These are phyloP conservation scores for Lasiosphaeria hispida DNA, from an alignment of 495 filamentous ascomycete genomes.

Conservation along the genomic window DNA sequence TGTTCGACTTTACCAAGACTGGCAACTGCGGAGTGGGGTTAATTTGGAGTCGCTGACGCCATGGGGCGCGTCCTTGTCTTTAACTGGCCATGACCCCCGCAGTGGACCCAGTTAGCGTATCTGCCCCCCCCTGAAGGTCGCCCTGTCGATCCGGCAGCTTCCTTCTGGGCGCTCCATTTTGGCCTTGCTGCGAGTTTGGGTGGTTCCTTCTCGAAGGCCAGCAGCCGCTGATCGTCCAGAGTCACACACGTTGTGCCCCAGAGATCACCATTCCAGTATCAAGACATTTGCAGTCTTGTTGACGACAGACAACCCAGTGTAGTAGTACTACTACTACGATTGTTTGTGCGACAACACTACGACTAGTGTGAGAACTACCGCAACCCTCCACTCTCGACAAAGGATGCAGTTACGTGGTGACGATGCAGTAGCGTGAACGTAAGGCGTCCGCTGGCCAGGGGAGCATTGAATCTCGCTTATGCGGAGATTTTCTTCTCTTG, in stretches of 20 bases:
- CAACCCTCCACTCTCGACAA: not conserved
- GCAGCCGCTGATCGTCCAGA: not conserved
- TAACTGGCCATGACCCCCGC: not conserved
- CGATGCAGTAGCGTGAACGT: not conserved
- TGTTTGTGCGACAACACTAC: too few species aligned
- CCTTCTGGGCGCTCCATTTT: conserved; percentile 6
- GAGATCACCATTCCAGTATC: too few species aligned
- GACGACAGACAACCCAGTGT: not conserved
- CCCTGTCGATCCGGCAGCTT: conserved; percentile 26
- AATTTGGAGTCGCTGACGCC: too few species aligned
- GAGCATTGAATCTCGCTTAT: conserved; percentile 14
- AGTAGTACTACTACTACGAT: not conserved
- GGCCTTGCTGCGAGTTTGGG: not conserved
- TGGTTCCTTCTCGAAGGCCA: not conserved
- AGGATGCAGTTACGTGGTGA: not conserved
- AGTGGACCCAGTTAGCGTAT: conserved; percentile 1
- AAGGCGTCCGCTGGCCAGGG: not conserved
- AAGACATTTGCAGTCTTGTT: not conserved
- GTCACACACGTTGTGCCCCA: not conserved
- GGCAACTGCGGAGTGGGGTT: too few species aligned
- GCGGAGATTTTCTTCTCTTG: conserved; percentile 6
- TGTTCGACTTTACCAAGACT: too few species aligned
- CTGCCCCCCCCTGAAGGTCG: conserved; percentile 1
- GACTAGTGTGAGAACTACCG: too few species aligned
- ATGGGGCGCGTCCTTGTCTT: too few species aligned